Evolutionary conservation across 768 basidiomycete species (phyloP), one percentile per base, ranked within the genome.

Genomic region (Tremella fuciformis): DNA sequence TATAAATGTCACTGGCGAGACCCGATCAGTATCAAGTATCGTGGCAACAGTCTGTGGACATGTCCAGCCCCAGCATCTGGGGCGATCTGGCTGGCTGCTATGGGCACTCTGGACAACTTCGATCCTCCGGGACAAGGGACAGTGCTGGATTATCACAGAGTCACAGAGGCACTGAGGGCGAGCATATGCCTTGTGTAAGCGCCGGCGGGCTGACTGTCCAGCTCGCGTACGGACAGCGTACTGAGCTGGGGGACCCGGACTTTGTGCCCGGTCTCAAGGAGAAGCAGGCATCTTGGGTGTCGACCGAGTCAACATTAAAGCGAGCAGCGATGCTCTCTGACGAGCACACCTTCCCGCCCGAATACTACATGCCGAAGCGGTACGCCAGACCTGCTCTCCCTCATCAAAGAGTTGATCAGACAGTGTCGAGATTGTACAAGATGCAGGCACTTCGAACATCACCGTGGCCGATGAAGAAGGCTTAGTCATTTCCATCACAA

Each of bases 61-160:
- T 80, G 86, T 0, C 84, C 86, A 64, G 86, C 90, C 13, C 94
- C 94, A 8, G 85, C 87, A 1, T 77, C 67, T 8, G 93, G 94
- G 3, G 86, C 90, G 2, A 90, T 89, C 15, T 80, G 94, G 42
- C 77, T 96, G 44, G 87, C 91, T 70, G 89, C 94, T 82, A 79
- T 98, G 39, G 94, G 96, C 69, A 77, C 91, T 26, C 78, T 94
- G 48, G 88, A 91, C 65, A 80, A 82, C 19, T 93, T 83, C 24
- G 56, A 65, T 16, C 40, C 51, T 6, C 44, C 59, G n/a, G 54
- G 47, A 15, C 13, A 39, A 13, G 62, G 85, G 81, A n/a, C 80
- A 80, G 4, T 75, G 2, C 26, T 89, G 18, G 87, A 85, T 63
- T 80, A 83, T 2, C 94, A 97, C 76, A 81, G 92, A 42, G 74